Conservation (phyloP, 257 asterid genomes). For the Asclepias syriaca region DNA sequence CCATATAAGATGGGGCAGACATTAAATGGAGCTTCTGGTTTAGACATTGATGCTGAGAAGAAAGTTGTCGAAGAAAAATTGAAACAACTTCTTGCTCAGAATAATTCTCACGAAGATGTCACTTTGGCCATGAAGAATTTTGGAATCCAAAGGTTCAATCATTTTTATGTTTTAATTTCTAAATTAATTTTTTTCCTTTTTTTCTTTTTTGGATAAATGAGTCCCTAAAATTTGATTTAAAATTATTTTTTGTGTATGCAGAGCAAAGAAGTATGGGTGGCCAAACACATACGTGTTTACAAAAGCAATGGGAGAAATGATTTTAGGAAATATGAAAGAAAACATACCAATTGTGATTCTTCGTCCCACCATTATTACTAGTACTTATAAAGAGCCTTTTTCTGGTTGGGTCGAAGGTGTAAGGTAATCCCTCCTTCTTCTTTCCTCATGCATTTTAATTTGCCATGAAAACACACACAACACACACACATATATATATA, state of each 20-base stretch:
- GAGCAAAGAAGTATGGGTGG: constrained; percentile 79
- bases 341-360: constrained; percentile 47
- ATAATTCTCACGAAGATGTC: constrained; percentile 16
- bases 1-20: constrained; percentile 31
- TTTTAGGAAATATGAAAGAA: constrained; percentile 36
- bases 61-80: constrained; percentile 26
- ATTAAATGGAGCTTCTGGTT: constrained; percentile 27
- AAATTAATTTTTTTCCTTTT: too few species aligned
- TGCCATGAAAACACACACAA: too few species aligned
- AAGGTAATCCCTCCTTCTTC: constrained; percentile 30
- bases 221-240: too few species aligned
- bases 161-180: background rate
- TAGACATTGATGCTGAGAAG: constrained; percentile 37
- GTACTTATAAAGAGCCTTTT: constrained; percentile 73
- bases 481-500: too few species aligned
- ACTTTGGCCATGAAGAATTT: constrained; percentile 35
- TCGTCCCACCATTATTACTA: constrained; percentile 70
- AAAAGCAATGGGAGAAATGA: constrained; percentile 86
- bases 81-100: constrained; percentile 20
- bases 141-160: constrained; percentile 35
- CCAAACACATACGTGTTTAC: constrained; percentile 80
- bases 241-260: background rate
- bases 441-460: too few species aligned
- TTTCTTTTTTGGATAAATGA: too few species aligned
- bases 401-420: constrained; percentile 92